Percentiles rank a stretch among this genome's conserved stretches.
phyloP scores from a whole-genome alignment of 1,284 basidiomycete species.

The Cryptococcus sp. region DNA sequence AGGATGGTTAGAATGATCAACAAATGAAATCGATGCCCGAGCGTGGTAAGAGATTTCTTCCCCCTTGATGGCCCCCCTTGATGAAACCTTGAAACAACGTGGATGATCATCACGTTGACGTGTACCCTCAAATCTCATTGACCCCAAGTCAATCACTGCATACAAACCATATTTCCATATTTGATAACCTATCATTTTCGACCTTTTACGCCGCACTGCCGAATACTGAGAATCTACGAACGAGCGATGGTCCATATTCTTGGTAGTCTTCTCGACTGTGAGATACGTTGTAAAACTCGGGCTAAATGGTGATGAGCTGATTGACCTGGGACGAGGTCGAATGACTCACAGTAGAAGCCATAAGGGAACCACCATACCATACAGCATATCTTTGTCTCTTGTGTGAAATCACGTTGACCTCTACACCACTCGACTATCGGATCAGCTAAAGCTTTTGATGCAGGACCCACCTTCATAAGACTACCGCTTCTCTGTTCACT shows the following conservation, averaged over 20 bases:
- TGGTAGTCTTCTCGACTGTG: constrained; percentile 97
- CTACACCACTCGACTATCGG: constrained; percentile 78
- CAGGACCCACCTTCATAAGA: constrained; percentile 60
- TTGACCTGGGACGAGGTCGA: neutral
- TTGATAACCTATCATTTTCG: neutral
- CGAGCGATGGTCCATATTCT: constrained; percentile 93
- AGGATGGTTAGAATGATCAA: neutral
- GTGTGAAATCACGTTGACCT: constrained; percentile 97
- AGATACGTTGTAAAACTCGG: constrained; percentile 96
- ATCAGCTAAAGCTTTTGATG: neutral
- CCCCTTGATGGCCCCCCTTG: neutral
- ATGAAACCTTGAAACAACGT: neutral
- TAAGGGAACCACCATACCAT: constrained; percentile 94
- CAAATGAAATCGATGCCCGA: neutral
- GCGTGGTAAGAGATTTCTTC: neutral
- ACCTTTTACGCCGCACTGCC: constrained; percentile 67
- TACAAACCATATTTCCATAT: neutral
- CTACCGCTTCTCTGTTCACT: constrained; percentile 73
- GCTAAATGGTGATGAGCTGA: constrained; percentile 51
- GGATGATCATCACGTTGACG: neutral
- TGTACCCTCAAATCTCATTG: neutral
- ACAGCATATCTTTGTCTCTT: constrained; percentile 97
- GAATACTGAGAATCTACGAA: constrained; percentile 90
- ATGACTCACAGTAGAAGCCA: constrained; percentile 75
- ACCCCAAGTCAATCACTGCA: neutral